These are phyloP conservation scores for Angomonas ambiguus DNA, from an alignment of 208 protist genomes.

Conservation along the genomic window DNA sequence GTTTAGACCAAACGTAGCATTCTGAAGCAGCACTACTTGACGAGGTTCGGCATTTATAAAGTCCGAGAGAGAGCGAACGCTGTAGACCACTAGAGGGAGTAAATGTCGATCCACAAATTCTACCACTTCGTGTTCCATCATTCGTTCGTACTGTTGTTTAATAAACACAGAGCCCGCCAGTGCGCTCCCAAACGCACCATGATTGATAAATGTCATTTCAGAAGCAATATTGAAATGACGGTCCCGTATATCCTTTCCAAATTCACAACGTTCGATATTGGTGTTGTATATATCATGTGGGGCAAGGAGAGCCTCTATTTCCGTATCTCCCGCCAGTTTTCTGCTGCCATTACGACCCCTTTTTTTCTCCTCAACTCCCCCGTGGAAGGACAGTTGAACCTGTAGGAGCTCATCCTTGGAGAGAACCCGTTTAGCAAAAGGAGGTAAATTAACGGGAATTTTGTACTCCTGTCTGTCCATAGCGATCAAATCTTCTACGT, in stretches of 20 bases:
- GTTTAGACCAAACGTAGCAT: slow-evolving; percentile 88
- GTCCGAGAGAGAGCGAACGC: slow-evolving; percentile 54
- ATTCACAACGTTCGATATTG: slow-evolving; percentile 14
- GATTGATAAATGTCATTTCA: slow-evolving; percentile 86
- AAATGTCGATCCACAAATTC: slow-evolving; percentile 85
- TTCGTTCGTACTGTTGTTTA: slow-evolving; percentile 69
- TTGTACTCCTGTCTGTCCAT: slow-evolving; percentile 37
- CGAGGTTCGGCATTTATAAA: slow-evolving; percentile 68
- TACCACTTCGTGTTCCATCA: slow-evolving; percentile 80
- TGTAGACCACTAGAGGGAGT: slow-evolving; percentile 79
- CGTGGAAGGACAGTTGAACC: background rate
- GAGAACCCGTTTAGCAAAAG: slow-evolving; percentile 47
- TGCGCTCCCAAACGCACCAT: slow-evolving; percentile 89
- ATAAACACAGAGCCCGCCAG: slow-evolving; percentile 58
- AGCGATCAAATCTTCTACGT: slow-evolving; percentile 80
- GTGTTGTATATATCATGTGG: background rate
- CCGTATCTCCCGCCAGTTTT: slow-evolving; percentile 1
- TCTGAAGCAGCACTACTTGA: slow-evolving; percentile 86
- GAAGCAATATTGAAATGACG: slow-evolving; percentile 67
- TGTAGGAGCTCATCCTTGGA: slow-evolving; percentile 26
- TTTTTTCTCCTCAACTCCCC: background rate
- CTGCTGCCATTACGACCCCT: background rate
- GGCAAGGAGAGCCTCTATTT: slow-evolving; percentile 8
- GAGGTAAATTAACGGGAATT: slow-evolving; percentile 31
- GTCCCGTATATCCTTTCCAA: slow-evolving; percentile 46